Base-by-base conservation (phyloP, 2,329 filamentous ascomycete species). In the Xylaria sp. region DNA sequence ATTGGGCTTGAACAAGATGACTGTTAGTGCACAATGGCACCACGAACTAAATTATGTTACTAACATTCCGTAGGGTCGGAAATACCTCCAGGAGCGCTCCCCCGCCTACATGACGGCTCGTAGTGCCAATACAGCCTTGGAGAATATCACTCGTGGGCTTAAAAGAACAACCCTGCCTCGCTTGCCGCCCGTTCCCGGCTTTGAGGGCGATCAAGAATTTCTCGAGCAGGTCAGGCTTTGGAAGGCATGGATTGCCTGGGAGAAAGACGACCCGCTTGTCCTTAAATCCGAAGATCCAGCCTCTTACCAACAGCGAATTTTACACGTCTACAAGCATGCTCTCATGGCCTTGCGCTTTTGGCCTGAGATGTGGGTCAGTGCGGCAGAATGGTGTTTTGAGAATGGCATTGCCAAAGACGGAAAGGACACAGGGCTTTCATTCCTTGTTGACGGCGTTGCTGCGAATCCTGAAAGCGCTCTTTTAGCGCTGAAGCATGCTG, bases 91-190 rank as follows among this genome's bases (percentile, higher is more conserved):
- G 77, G 96, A 99, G 76, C 91, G 92, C 69, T 97, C 95, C 0
- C 92, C 95, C 1, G 89, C 91, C 2, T 99, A 98, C 79, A 97
- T 99, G 94, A 97, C 94, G 18, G 96, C 97, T 60, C 91, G 97
- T 78, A 94, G 92, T 72, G 94, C 94, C 48, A 93, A 93, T 77
- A 95, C 93, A 48, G 92, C 94, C 43, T 83, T 98, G n/a, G 93
- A 97, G 64, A 97, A 97, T 76, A 90, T 97, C 63, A 94, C 92
- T 0, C 88, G 90, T 45, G 90, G 90, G 9, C 82, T 99, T 48
- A 87, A 89, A 70, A 90, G 94, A 52, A 92, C 89, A 2, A 94
- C 92, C 4, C 82, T 97, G 0, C 93, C 97, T 3, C 87, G 89
- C 10, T 83, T 99, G 1, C 93, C 95, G 1, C 95, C 96, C 7